Evolutionary conservation across 768 basidiomycete species (phyloP), one percentile per base, ranked within the genome.

Genomic region (Pulveroboletus sp.): DNA sequence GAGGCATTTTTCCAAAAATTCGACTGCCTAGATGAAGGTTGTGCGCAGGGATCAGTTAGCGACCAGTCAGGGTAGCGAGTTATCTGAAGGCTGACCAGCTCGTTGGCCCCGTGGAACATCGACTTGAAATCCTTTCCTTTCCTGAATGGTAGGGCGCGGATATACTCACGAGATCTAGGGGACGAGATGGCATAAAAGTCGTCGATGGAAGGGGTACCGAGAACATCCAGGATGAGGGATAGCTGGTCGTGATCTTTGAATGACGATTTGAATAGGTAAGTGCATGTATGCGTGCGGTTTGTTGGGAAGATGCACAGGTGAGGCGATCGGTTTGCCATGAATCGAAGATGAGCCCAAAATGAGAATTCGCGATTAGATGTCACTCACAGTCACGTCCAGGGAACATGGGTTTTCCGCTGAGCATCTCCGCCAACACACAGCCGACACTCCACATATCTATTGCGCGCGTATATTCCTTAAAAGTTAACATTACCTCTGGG

Each of bases 401-500:
- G 69, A 97, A 98, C 49, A 97, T 70, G 1, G 94, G 89, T 62
- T 88, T 85, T n/a, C 94, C 91, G 50, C 78, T 83, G 0, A 94
- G 72, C 91, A 94, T 93, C 70, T 94, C 93, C 7, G 93, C 94
- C 41, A 91, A 70, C 2, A 91, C 83, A 63, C 89, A 92, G 2
- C 89, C 87, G 17, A 91, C 88, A 50, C 82, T 83, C 90, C 89
- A 93, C 64, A 92, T 79, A 56, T 91, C 89, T 67, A 91, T 88
- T 1, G 86, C 86, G 29, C 81, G 80, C 6, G 92, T 93, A 66
- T 97, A 97, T 73, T 94, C 86, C 63, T 94, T 93, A 75, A 96
- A 97, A 0, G 92, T 95, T 30, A 98, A 78, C 95, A 98, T 97
- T 53, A 98, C 90, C 67, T 97, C 95, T 0, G 95, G 95, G 0